phyloP scores from a whole-genome alignment of 257 asterid species.

The Scutellaria minor region DNA sequence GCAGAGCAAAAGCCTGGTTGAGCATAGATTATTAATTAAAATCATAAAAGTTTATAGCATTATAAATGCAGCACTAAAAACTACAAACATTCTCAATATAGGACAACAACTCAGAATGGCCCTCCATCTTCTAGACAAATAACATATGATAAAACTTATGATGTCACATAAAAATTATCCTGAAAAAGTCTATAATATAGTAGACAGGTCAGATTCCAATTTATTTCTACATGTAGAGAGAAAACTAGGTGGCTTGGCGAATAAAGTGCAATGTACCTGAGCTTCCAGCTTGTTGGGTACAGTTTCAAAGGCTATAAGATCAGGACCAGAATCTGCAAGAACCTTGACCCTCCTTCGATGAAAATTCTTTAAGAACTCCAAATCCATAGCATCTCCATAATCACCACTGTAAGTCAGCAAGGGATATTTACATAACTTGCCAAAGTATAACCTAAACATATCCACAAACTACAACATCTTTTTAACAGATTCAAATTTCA shows the following conservation, averaged over 20 bases:
- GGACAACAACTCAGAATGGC: not conserved
- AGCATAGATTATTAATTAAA: conserved; percentile 32
- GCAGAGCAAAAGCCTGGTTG: conserved; percentile 74
- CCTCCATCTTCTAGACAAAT: not conserved
- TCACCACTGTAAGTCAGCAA: conserved; percentile 63
- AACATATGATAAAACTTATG: not conserved
- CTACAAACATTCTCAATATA: not conserved
- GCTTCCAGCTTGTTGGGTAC: conserved; percentile 90
- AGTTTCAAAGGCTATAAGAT: conserved; percentile 87
- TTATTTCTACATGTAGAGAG: conserved; percentile 10
- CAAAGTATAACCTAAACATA: not conserved
- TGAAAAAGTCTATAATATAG: not conserved
- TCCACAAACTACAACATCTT: not conserved
- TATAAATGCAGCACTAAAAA: conserved; percentile 12
- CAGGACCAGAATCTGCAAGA: conserved; percentile 85
- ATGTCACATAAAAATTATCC: not conserved
- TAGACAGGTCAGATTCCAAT: not conserved
- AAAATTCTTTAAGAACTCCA: conserved; percentile 74
- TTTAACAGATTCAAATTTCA: conserved; percentile 1
- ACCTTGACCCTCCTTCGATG: conserved; percentile 84
- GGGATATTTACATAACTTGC: conserved; percentile 10
- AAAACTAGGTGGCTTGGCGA: conserved; percentile 12
- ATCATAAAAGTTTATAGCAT: not conserved
- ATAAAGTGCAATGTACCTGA: conserved; percentile 52
- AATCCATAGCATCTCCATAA: conserved; percentile 72